Evolutionary conservation across 2,329 filamentous ascomycete genomes (phyloP), one percentile per base, ranked within the genome.

Genomic region (Sclerotinia trifoliorum): DNA sequence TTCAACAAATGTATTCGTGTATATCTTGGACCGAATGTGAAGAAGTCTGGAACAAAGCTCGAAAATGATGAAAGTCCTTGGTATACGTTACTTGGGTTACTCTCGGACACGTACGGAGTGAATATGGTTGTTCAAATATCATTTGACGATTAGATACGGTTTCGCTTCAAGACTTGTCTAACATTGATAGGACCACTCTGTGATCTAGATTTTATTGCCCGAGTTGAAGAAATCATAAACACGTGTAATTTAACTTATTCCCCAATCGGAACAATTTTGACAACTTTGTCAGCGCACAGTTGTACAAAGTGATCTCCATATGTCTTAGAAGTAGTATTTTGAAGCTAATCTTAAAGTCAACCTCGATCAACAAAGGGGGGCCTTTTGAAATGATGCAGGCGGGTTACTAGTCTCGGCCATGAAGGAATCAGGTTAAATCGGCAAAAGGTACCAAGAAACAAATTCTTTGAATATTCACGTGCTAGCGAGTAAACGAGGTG

Each of bases 101-200:
- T 44, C 54, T 44, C 35, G 49, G 51, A 54, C 49, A 65, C 49
- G 62, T 65, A 56, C 62, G 17, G 39, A 56, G 35, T n/a, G 46
- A 54, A 24, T n/a, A 13, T 56, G 62, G 39, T 55, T 65, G 51
- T 56, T 44, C 51, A 32, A 48, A 35, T 48, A 48, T 57, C 63
- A 48, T 61, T 66, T 44, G 65, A 46, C 32, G 65, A 61, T 44
- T 48, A 65, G 24, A 35, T 49, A 49, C 29, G 44, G 35, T 51
- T 35, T 66, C 65, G 65, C 55, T 61, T 52, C 54, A 52, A 65
- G 55, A 66, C 65, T 66, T 66, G 65, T 61, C 44, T 61, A 51
- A 61, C 65, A 66, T 48, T 66, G 65, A 66, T 60, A 66, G 64
- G 64, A 66, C 54, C n/a, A 61, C 46, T 66, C 46, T 42, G 46